Evolutionary conservation across 257 asterid species (phyloP), one percentile per base, ranked within the genome.

Genomic region (Schizonepeta tenuifolia): DNA sequence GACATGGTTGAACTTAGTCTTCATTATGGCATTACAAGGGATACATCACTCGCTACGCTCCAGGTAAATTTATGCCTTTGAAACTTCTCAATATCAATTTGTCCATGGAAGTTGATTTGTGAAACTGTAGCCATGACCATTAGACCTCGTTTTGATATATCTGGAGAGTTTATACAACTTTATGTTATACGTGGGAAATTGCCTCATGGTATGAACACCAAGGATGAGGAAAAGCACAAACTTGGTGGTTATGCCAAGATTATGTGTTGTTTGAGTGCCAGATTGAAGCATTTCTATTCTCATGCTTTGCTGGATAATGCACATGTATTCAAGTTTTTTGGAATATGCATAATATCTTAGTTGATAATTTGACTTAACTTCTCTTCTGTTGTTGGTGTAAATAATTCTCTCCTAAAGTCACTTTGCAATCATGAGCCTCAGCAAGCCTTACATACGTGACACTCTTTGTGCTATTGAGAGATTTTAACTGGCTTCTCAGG

Each of bases 41-140:
- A 94, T 76, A 83, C 93, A 61, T 80, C 98, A 53, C 99, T 94
- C 80, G 99, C 98, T 73, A 88, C 93, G 15, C 75, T 94, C 44
- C 95, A 91, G 99, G 99, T 94, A 55, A 65, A 74, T 51, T 55
- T 31, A 65, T 65, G 24, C 75, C 31, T 59, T 64, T 43, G 40
- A 53, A 68, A 65, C 49, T 43, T 73, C 65, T 24, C 20, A 31
- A 24, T 70, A 24, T 73, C 43, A 59, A 46, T 44, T 13, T 35
- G 33, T 41, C 13, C 26, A 38, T 60, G 68, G 57, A 28, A 31
- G 24, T 57, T 69, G 59, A 58, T 55, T 38, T 18, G 33, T 22
- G 41, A 40, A 69, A 46, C 28, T 55, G 18, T 65, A 33, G 62
- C 51, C 21, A 24, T 62, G 51, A 8, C 57, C 67, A 26, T 51